phyloP scores from a whole-genome alignment of 2,329 filamentous ascomycete genomes.

The Xylariaceae sp. region DNA sequence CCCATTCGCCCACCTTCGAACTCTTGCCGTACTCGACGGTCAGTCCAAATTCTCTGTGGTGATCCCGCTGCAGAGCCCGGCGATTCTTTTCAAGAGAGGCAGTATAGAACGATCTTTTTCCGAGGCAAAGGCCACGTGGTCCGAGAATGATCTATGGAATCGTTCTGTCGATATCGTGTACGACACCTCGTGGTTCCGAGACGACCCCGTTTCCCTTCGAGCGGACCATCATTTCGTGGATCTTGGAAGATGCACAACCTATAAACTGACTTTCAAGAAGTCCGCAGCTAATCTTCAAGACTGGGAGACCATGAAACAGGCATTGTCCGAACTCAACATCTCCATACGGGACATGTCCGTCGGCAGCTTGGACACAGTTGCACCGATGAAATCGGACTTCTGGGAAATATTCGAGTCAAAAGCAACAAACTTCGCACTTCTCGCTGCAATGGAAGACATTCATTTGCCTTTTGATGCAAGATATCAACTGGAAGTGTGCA shows the following conservation, averaged over 20 bases:
- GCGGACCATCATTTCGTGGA: slow-evolving; percentile 40
- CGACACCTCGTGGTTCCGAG: slow-evolving; percentile 30
- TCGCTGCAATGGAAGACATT: slow-evolving; percentile 35
- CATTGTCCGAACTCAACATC: slow-evolving; percentile 70
- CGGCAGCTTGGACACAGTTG: slow-evolving; percentile 38
- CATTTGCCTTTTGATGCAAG: slow-evolving; percentile 64
- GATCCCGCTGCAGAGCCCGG: slow-evolving; percentile 46
- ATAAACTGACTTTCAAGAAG: slow-evolving; percentile 41
- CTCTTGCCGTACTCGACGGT: slow-evolving; percentile 37
- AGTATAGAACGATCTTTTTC: slow-evolving; percentile 32
- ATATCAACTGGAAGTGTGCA: slow-evolving; percentile 89
- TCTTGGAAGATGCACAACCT: slow-evolving; percentile 53
- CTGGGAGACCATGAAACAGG: slow-evolving; percentile 43
- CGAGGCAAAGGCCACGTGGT: slow-evolving; percentile 35
- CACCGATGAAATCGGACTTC: slow-evolving; percentile 33
- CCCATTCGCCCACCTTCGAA: slow-evolving; percentile 43
- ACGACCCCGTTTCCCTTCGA: slow-evolving; percentile 38
- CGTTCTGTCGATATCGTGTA: slow-evolving; percentile 44
- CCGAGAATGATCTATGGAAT: slow-evolving; percentile 41
- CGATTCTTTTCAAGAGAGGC: slow-evolving; percentile 41
- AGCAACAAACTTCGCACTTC: slow-evolving; percentile 27
- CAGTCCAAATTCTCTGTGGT: slow-evolving; percentile 32
- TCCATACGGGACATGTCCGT: slow-evolving; percentile 37
- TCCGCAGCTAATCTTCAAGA: slow-evolving; percentile 25
- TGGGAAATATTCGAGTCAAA: slow-evolving; percentile 39